Conservation (phyloP, 2,329 filamentous ascomycete genomes). For the Colletotrichum kahawae region DNA sequence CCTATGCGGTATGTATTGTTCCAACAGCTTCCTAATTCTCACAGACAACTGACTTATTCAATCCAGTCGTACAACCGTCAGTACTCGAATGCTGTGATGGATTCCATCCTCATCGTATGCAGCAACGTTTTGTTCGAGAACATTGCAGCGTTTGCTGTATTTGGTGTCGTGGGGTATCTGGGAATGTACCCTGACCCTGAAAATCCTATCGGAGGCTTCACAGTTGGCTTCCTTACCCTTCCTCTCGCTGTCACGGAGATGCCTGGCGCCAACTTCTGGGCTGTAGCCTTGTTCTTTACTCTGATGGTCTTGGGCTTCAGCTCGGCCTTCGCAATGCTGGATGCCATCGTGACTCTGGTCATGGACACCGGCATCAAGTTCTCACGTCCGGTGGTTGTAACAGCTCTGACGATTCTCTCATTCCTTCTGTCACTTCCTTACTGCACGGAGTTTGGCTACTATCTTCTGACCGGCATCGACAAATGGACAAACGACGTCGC, state of each 20-base stretch:
- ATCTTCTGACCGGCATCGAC: conserved; percentile 59
- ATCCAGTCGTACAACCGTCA: conserved; percentile 56
- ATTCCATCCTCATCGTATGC: conserved; percentile 58
- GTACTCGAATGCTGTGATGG: conserved; percentile 64
- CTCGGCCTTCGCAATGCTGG: conserved; percentile 64
- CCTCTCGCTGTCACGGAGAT: conserved; percentile 61
- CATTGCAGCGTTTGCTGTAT: conserved; percentile 52
- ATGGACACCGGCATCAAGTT: conserved; percentile 56
- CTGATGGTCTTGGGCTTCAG: conserved; percentile 63
- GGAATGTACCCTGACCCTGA: conserved; percentile 39
- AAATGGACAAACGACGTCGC: conserved; percentile 61
- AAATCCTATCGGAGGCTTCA: conserved; percentile 56
- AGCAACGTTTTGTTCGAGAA: conserved; percentile 64
- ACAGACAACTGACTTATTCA: neutral
- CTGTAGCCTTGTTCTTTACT: conserved; percentile 62
- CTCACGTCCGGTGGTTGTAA: conserved; percentile 54
- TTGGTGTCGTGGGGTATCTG: conserved; percentile 59
- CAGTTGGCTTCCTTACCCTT: conserved; percentile 62
- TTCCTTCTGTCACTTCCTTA: conserved; percentile 61
- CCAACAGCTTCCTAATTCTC: neutral
- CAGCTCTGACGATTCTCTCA: conserved; percentile 50
- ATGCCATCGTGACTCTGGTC: conserved; percentile 58
- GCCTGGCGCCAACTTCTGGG: conserved; percentile 63
- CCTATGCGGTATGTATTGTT: conserved; percentile 45
- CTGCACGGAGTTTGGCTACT: conserved; percentile 63